Evolutionary conservation across 306 rosid species (phyloP).

Genomic region (Citrullus amarus): DNA sequence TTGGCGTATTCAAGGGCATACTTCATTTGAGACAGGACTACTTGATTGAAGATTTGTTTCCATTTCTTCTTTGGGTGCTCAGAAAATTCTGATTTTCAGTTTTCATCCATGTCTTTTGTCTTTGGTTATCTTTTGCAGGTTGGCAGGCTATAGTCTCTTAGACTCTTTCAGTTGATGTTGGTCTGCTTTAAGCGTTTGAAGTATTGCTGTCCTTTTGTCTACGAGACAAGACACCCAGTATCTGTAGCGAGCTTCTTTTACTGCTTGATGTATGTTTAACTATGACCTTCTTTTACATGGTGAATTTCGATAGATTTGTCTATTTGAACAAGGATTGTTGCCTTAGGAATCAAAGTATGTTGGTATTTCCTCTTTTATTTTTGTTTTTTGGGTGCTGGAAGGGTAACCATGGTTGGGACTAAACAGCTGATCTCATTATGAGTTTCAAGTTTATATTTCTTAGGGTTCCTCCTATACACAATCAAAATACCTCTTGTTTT

Average conservation of each 20-base stretch:
- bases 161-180: slow-evolving; percentile 40
- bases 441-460: neutral
- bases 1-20: neutral
- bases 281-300: slow-evolving; percentile 28
- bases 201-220: slow-evolving; percentile 54
- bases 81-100: slow-evolving; percentile 26
- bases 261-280: slow-evolving; percentile 80
- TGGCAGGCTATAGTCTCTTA: slow-evolving; percentile 17
- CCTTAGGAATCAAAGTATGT: neutral
- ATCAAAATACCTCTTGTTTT: neutral
- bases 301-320: slow-evolving; percentile 14
- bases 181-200: slow-evolving; percentile 60
- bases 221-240: slow-evolving; percentile 52
- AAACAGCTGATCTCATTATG: neutral
- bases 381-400: neutral
- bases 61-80: slow-evolving; percentile 54
- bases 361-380: neutral
- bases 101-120: slow-evolving; percentile 46
- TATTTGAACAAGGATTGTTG: slow-evolving; percentile 11
- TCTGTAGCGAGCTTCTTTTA: slow-evolving; percentile 60
- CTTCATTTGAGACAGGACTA: slow-evolving; percentile 23
- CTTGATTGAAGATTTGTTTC: slow-evolving; percentile 46
- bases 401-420: neutral
- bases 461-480: neutral
- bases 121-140: slow-evolving; percentile 79